Base-by-base conservation (phyloP, 176 grass and related monocot species). In the Triticum urartu region DNA sequence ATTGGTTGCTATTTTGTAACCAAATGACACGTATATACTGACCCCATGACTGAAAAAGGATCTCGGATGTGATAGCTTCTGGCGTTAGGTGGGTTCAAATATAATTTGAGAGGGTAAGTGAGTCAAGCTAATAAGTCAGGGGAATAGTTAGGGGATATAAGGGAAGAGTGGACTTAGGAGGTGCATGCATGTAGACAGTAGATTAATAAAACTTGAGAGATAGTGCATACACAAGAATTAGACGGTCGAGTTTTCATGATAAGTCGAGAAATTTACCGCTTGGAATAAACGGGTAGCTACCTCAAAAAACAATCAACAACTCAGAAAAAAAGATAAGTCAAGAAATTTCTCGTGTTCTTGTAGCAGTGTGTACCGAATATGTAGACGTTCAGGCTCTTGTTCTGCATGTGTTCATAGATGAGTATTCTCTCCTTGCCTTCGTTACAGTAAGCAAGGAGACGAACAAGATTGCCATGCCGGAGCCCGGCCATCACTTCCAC, bases 401-500 rank as follows among this genome's bases (percentile, higher is more conserved):
- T 56, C 10, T 59, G 3, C 81, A 89, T 74, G 32, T 66, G 79
- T 5, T 88, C 81, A 2, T 88, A 88, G 4, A 88, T 22, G 1
- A 88, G 54, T 5, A 84, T n/a, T 0, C 74, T 9, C 39, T 84
- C 81, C 0, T 24, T 79, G 10, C 56, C 38, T 30, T 73, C 56
- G 0, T 33, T 52, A 42, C 87, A 89, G 20, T 84, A 89, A 7
- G 66, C 58, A 39, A 89, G 74, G 36, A 89, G 87, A 0, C 5
- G 75, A 7, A 26, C 21, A 7, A 89, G 65, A 15, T 70, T 84
- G 3, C 1, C 17, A 40, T 89, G 87, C 4, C 42, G 71, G 35
- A 89, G 54, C 8, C 17, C 20, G 0, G 81, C 68, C 81, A 88
- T 88, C 52, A 89, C n/a, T 54, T 80, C 11, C 3, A 89, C 87